Evolutionary conservation across 352 stramenopile genomes (phyloP), one percentile per base, ranked within the genome.

Genomic region (Pythium chondricola): DNA sequence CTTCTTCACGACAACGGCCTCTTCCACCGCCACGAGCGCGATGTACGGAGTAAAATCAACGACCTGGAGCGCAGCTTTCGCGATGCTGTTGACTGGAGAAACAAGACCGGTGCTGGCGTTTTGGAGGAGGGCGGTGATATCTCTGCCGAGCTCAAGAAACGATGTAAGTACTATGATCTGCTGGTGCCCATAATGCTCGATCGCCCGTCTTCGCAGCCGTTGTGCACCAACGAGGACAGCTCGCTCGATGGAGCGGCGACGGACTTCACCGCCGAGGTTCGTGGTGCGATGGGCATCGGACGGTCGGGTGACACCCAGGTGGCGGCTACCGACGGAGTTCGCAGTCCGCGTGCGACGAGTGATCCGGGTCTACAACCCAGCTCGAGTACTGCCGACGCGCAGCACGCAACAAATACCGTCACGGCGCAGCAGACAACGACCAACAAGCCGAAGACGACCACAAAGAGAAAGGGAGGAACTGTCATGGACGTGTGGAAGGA

Each of bases 31-130:
- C 47, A 40, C 2, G 26, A 40, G 2, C 38, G 24, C 0, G 55
- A 69, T 22, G 65, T 74, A 29, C 52, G 48, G 22, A 33, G 22
- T 27, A 71, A 71, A 48, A 58, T 74, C 27, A 18, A 42, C 31
- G 55, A 69, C 46, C 31, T 74, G n/a, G 65, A 74, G 52, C 46
- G 53, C 17, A 55, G 51, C 43, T 71, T 71, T 32, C 54, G 39
- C 1, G 48, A 67, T 29, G 62, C 65, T 6, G 55, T 55, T 6
- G 65, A 60, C 17, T 52, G 44, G 44, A 45, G 14, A 43, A 16
- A 14, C 37, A 29, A 14, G 8, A 25, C 17, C 20, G 31, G 17
- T 16, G 37, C 10, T 13, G 38, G 18, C 18, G 38, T 40, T 4
- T 17, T 4, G 4, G 4, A 27, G 13, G 30, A 3, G 7, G 20